Evolutionary conservation across 2,329 filamentous ascomycete species (phyloP).

Genomic region (Alternaria novae-zelandiae): DNA sequence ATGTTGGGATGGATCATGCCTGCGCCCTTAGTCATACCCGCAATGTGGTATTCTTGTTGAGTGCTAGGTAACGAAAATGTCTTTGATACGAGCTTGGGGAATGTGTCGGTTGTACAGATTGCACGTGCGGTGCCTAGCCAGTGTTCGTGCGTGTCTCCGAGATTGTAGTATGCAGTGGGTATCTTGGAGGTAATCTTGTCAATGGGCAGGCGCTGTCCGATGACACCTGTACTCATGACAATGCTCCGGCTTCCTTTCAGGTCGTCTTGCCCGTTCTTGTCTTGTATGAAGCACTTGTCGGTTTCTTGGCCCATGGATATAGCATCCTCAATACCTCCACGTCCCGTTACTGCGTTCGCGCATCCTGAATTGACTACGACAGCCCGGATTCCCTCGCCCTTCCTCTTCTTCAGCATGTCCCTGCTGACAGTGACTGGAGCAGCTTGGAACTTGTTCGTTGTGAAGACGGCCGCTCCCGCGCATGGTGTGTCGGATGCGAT

Average conservation of each 20-base stretch:
- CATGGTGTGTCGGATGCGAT: constrained; percentile 87
- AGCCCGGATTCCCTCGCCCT: constrained; percentile 74
- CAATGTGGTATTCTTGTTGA: constrained; percentile 79
- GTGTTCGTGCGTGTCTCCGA: constrained; percentile 78
- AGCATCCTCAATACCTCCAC: constrained; percentile 87
- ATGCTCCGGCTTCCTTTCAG: constrained; percentile 69
- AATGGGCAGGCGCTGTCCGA: constrained; percentile 92
- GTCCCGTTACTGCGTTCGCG: constrained; percentile 95
- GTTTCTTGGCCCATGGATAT: constrained; percentile 80
- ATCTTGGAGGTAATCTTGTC: constrained; percentile 86
- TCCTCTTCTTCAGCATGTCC: constrained; percentile 70
- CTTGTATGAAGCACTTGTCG: constrained; percentile 65
- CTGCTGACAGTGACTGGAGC: constrained; percentile 89
- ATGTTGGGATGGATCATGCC: constrained; percentile 99
- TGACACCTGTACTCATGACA: constrained; percentile 98
- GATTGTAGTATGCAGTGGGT: constrained; percentile 72
- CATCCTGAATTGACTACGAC: constrained; percentile 95
- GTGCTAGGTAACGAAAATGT: constrained; percentile 85
- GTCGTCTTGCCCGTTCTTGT: constrained; percentile 46
- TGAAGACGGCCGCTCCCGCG: constrained; percentile 90
- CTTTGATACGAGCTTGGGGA: constrained; percentile 90
- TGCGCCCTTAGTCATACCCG: constrained; percentile 96
- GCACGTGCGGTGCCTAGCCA: constrained; percentile 88
- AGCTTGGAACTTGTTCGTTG: constrained; percentile 97
- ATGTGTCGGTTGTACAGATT: constrained; percentile 98